A percentile compares a stretch with the other conserved stretches of the same genome.
Conservation (phyloP, 371 early-diverging fungal genomes). For the Mortierella sp. region DNA sequence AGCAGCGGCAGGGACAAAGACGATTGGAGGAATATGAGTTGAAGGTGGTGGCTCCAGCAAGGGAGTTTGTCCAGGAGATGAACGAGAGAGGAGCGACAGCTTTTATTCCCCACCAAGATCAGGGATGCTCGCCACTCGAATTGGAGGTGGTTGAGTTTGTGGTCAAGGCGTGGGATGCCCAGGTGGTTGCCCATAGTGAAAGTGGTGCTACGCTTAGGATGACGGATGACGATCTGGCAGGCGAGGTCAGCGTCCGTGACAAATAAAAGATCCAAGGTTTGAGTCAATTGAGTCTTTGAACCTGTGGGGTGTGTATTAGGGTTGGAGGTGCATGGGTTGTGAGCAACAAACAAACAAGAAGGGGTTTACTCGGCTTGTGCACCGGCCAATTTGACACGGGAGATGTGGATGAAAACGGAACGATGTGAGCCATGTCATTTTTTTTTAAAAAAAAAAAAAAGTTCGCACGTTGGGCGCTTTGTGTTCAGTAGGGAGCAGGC, state of each 20-base stretch:
- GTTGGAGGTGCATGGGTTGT: slow-evolving; percentile 1
- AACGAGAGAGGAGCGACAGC: background rate
- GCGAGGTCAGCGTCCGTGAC: slow-evolving; percentile 15
- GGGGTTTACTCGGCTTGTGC: slow-evolving; percentile 2
- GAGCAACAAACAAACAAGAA: slow-evolving; percentile 3
- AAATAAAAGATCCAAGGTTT: slow-evolving; percentile 11
- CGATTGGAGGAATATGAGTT: slow-evolving; percentile 22
- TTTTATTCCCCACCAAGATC: background rate
- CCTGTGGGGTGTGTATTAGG: background rate
- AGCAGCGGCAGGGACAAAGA: background rate
- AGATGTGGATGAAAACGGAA: slow-evolving; percentile 15
- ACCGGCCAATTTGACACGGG: background rate
- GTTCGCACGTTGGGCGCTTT: background rate
- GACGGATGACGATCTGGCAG: slow-evolving; percentile 6
- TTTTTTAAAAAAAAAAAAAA: background rate
- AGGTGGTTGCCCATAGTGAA: slow-evolving; percentile 11
- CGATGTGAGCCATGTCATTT: background rate
- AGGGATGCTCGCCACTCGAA: background rate
- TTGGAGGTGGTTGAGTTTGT: slow-evolving; percentile 33
- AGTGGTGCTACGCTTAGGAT: background rate
- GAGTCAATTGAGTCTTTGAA: background rate
- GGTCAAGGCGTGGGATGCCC: slow-evolving; percentile 40
- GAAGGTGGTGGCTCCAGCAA: slow-evolving; percentile 32
- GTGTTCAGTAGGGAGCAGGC: background rate
- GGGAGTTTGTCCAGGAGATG: slow-evolving; percentile 8